These are phyloP conservation scores for Collybiopsis luxurians DNA, from an alignment of 768 basidiomycete species.

Conservation along the genomic window DNA sequence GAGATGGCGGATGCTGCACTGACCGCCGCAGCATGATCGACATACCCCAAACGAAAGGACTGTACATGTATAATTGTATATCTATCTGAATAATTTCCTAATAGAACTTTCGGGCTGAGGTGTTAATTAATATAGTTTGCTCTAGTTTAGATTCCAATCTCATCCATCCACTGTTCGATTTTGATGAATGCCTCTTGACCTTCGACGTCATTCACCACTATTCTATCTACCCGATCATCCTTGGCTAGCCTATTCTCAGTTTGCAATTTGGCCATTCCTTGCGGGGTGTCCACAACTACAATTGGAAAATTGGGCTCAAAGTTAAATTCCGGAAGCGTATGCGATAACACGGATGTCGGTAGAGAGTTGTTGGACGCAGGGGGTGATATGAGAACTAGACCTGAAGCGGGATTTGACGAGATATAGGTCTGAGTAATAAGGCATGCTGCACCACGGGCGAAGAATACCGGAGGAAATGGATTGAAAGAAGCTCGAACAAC, in stretches of 20 bases:
- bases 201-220: constrained; percentile 31
- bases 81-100: neutral
- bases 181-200: constrained; percentile 35
- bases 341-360: constrained; percentile 26
- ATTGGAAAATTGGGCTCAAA: constrained; percentile 65
- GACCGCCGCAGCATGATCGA: constrained; percentile 10
- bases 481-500: constrained; percentile 40
- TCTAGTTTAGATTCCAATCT: constrained; percentile 48
- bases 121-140: too few species aligned
- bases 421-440: constrained; percentile 68
- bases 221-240: constrained; percentile 35
- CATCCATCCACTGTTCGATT: constrained; percentile 55
- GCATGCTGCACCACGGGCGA: constrained; percentile 46
- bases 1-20: constrained; percentile 26
- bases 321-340: constrained; percentile 46
- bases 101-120: too few species aligned
- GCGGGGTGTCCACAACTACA: constrained; percentile 40
- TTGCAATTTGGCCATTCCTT: constrained; percentile 31
- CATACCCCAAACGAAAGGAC: neutral
- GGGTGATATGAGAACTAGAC: constrained; percentile 59
- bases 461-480: constrained; percentile 57
- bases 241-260: constrained; percentile 38
- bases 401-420: constrained; percentile 62
- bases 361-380: constrained; percentile 40
- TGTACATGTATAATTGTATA: constrained; percentile 7